Percentiles rank a stretch among this genome's conserved stretches.
These are phyloP conservation scores for Raffaelea ambrosiae DNA, from an alignment of 2,329 filamentous ascomycete species.

Conservation along the genomic window DNA sequence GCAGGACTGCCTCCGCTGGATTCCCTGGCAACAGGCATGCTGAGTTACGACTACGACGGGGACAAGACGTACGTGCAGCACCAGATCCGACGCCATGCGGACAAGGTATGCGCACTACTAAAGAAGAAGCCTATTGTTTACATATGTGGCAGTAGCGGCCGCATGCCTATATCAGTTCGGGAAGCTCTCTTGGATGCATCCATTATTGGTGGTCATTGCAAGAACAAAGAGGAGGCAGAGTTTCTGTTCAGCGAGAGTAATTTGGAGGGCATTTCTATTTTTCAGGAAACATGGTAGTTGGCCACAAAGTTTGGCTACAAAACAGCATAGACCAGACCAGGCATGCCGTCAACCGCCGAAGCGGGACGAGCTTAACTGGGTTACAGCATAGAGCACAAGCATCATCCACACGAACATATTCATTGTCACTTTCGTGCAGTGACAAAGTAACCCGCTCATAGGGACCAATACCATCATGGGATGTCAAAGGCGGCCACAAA, in stretches of 20 bases:
- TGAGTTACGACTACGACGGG: constrained; percentile 9
- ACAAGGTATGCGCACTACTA: constrained; percentile 27
- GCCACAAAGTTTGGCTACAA: not conserved
- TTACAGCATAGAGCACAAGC: too few species aligned
- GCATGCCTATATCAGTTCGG: constrained; percentile 49
- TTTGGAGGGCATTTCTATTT: constrained; percentile 32
- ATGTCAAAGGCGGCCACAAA: too few species aligned
- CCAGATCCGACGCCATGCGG: constrained; percentile 35
- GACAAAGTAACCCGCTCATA: too few species aligned
- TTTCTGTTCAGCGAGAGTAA: constrained; percentile 12
- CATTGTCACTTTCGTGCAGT: too few species aligned
- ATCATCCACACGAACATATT: too few species aligned
- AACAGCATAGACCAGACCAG: too few species aligned
- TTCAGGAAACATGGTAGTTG: constrained; percentile 51
- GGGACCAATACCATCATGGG: too few species aligned
- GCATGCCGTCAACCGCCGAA: too few species aligned
- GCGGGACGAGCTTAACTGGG: too few species aligned
- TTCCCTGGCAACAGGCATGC: not conserved
- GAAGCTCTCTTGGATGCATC: constrained; percentile 41
- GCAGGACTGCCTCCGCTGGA: not conserved
- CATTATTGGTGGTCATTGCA: constrained; percentile 24
- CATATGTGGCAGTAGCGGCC: constrained; percentile 48
- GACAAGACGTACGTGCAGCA: constrained; percentile 51
- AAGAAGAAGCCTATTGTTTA: constrained; percentile 35
- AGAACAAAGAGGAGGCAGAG: constrained; percentile 28